These are phyloP conservation scores for Capsicum rhomboideum DNA, from an alignment of 257 asterid genomes.

Conservation along the genomic window DNA sequence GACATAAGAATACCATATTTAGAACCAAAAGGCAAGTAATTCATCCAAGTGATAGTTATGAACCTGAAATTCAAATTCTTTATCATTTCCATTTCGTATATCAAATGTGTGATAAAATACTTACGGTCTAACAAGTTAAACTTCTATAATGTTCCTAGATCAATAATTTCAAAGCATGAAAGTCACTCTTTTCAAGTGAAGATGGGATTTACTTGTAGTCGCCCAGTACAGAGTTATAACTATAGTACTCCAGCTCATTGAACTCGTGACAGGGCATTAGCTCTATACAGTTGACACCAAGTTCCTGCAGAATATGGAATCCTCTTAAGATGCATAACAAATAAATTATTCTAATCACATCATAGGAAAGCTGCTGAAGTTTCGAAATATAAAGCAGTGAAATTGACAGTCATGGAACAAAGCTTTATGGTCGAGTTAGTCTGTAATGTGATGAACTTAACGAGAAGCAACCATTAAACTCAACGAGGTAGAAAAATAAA, in stretches of 20 bases:
- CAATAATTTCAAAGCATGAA: neutral
- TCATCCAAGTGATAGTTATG: neutral
- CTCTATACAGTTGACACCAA: conserved; percentile 97
- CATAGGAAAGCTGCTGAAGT: neutral
- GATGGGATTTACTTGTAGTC: conserved; percentile 61
- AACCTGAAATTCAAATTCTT: neutral
- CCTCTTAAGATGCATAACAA: neutral
- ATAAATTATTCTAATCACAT: neutral
- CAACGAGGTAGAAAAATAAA: neutral
- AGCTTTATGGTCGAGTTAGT: neutral
- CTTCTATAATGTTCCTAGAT: neutral
- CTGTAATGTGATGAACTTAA: neutral
- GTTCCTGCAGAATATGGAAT: conserved; percentile 49
- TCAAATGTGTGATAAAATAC: neutral
- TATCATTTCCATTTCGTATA: neutral
- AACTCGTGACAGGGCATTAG: conserved; percentile 99
- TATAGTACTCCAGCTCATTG: conserved; percentile 90
- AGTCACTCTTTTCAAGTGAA: neutral
- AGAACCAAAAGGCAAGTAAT: neutral
- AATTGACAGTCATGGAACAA: neutral
- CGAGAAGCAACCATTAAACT: neutral
- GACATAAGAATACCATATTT: neutral
- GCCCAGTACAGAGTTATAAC: conserved; percentile 85
- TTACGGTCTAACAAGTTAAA: neutral
- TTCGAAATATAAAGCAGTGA: neutral